These are phyloP conservation scores for Kodamaea hsintzibuensis DNA, from an alignment of 805 yeast genomes.

Conservation along the genomic window DNA sequence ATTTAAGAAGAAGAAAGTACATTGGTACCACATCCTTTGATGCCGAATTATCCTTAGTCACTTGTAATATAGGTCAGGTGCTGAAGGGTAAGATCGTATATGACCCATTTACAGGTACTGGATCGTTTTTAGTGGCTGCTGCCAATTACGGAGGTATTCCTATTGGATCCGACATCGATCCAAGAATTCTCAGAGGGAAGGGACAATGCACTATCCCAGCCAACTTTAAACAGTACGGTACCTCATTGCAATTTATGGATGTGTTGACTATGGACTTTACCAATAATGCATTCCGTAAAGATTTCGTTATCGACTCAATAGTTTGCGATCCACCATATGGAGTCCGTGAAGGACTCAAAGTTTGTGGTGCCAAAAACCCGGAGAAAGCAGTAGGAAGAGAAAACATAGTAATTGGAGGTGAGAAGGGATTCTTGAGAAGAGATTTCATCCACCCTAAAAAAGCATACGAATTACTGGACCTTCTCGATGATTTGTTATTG, in stretches of 20 bases:
- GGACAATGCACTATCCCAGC: constrained; percentile 51
- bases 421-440: constrained; percentile 68
- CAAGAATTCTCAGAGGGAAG: constrained; percentile 73
- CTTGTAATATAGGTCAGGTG: constrained; percentile 84
- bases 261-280: constrained; percentile 93
- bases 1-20: constrained; percentile 76
- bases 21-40: constrained; percentile 98
- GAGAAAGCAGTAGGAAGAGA: constrained; percentile 75
- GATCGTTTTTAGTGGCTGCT: constrained; percentile 88
- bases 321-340: constrained; percentile 98
- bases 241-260: constrained; percentile 61
- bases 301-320: constrained; percentile 70
- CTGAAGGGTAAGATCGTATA: constrained; percentile 65
- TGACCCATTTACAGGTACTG: constrained; percentile 97
- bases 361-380: constrained; percentile 76
- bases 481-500: constrained; percentile 73
- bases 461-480: constrained; percentile 75
- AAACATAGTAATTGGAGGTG: constrained; percentile 71
- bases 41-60: constrained; percentile 84
- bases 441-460: constrained; percentile 93
- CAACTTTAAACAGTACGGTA: constrained; percentile 76
- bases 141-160: constrained; percentile 80
- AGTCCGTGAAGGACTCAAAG: constrained; percentile 91
- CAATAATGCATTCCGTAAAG: constrained; percentile 72
- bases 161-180: constrained; percentile 90